Base-by-base conservation (phyloP, 495 filamentous ascomycete genomes). In the Hypoxylon trugodes region DNA sequence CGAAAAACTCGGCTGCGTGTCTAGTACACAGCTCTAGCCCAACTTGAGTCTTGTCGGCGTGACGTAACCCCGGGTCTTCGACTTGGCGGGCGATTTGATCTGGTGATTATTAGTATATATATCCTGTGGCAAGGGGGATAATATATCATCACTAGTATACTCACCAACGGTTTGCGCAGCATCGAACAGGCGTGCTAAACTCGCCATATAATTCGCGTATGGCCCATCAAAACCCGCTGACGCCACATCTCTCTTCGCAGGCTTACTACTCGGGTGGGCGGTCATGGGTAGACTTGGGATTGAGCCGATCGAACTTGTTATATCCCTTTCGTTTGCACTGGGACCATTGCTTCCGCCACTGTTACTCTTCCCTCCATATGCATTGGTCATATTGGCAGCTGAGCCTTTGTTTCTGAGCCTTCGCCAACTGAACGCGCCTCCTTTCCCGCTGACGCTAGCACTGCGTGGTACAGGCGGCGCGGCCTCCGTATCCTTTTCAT, bases 1-100 rank as follows among this genome's bases (percentile, higher is more conserved):
- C 93, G 73, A 98, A 98, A 77, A 98, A 98, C 70, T 98, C 95
- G 25, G 96, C 91, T 7, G 95, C 96, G 76, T 97, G 94, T 15
- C 93, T 86, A 24, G 91, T 91, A 73, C 91, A 92, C 13, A 98
- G 84, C 74, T 98, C 96, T 24, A 98, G 82, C 13, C 95, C 96
- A 48, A 98, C 92, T 66, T 96, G 92, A 21, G 93, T 96, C 64
- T 87, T 90, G 51, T 86, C 83, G 22, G 81, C 81, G 59, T 94
- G 91, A 66, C 89, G 89, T 35, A 96, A 82, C 9, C 92, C 91
- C 8, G 92, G 93, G 73, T 96, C 94, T 72, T 98, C 95, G 35
- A 96, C 92, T 78, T 96, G 93, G 46, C 94, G 91, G 15, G 92
- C 90, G 71, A 98, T 93, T 85, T 95, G 92, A 82, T 98, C 95